These are phyloP conservation scores for Arxiozyma telluris DNA, from an alignment of 1,139 yeast species.

Conservation along the genomic window DNA sequence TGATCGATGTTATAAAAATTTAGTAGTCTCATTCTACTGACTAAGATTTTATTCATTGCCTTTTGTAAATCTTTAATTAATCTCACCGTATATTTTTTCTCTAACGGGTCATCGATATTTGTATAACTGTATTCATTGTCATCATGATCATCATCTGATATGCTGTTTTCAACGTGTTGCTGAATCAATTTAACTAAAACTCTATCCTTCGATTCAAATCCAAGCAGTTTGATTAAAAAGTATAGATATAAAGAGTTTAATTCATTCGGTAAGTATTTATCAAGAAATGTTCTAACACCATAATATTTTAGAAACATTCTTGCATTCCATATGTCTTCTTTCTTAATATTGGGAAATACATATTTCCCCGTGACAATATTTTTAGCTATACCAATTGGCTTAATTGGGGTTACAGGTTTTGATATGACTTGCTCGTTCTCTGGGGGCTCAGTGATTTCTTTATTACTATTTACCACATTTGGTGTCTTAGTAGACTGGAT, in stretches of 20 bases:
- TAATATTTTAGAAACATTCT: constrained; percentile 49
- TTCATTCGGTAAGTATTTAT: constrained; percentile 49
- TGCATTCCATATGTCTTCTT: constrained; percentile 41
- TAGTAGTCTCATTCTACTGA: constrained; percentile 44
- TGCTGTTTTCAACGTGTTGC: constrained; percentile 10
- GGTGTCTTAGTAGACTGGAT: neutral
- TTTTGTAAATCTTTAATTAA: constrained; percentile 45
- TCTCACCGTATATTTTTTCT: constrained; percentile 37
- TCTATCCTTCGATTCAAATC: constrained; percentile 41
- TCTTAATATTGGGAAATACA: constrained; percentile 32
- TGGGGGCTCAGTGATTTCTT: neutral
- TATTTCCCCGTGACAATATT: constrained; percentile 27
- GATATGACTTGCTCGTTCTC: constrained; percentile 3
- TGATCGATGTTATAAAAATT: constrained; percentile 50
- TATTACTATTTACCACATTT: neutral
- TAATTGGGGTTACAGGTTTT: constrained; percentile 14
- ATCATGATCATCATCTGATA: constrained; percentile 4
- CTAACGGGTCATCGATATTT: constrained; percentile 29
- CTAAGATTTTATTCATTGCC: constrained; percentile 51
- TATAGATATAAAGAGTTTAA: constrained; percentile 50
- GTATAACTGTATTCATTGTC: constrained; percentile 11
- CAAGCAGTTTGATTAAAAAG: constrained; percentile 41
- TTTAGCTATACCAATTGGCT: constrained; percentile 20
- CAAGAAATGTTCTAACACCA: constrained; percentile 54
- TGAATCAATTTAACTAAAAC: constrained; percentile 32